These are phyloP conservation scores for Saccharomyces paradoxus DNA, from an alignment of 805 yeast genomes.

Conservation along the genomic window DNA sequence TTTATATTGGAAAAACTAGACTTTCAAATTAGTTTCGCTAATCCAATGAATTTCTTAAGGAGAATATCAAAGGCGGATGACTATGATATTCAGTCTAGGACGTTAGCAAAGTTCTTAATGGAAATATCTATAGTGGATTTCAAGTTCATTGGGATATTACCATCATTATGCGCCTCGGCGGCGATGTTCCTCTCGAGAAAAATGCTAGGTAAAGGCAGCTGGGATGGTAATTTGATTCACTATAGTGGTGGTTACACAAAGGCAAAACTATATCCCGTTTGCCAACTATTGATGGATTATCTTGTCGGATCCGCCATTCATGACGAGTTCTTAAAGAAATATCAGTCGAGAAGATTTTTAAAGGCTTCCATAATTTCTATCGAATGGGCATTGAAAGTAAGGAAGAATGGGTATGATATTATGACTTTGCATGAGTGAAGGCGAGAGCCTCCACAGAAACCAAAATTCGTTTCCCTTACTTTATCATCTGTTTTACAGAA, in stretches of 20 bases:
- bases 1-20: slow-evolving; percentile 61
- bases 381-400: slow-evolving; percentile 63
- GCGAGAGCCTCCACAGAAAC: not conserved
- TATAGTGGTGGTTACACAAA: slow-evolving; percentile 83
- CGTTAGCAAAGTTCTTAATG: slow-evolving; percentile 75
- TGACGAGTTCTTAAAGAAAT: slow-evolving; percentile 84
- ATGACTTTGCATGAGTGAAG: slow-evolving; percentile 24
- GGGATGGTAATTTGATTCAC: slow-evolving; percentile 79
- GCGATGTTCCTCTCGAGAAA: slow-evolving; percentile 76
- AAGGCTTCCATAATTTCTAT: slow-evolving; percentile 70
- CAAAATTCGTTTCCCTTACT: not conserved
- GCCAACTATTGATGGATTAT: slow-evolving; percentile 64
- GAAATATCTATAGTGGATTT: slow-evolving; percentile 73
- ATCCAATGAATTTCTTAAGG: slow-evolving; percentile 84
- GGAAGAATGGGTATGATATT: slow-evolving; percentile 25
- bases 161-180: slow-evolving; percentile 76
- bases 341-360: slow-evolving; percentile 75
- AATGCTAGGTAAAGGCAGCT: slow-evolving; percentile 55
- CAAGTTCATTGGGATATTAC: slow-evolving; percentile 62
- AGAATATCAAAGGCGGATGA: slow-evolving; percentile 88
- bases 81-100: slow-evolving; percentile 78
- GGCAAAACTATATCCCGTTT: slow-evolving; percentile 57
- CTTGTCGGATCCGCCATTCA: slow-evolving; percentile 70
- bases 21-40: slow-evolving; percentile 74
- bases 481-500: not conserved